Conservation (phyloP, 257 asterid species). For the Solanum microdontum region DNA sequence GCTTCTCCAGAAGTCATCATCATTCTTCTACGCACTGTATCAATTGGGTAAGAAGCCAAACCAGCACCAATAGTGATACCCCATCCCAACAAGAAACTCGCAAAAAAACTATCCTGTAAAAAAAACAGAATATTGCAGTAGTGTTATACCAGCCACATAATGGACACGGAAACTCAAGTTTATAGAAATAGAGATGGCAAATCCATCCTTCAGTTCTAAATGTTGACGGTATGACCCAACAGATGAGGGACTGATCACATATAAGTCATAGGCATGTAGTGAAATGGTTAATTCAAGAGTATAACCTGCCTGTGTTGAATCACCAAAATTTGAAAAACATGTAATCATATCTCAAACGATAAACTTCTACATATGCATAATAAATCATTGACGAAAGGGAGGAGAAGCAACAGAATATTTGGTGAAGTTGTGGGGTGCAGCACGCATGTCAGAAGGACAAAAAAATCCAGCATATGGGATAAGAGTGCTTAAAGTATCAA, state of each 20-base stretch:
- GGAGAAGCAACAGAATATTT: neutral
- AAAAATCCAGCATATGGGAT: neutral
- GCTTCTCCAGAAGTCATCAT: constrained; percentile 91
- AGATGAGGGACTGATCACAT: neutral
- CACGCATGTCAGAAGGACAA: neutral
- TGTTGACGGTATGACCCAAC: neutral
- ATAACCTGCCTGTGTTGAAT: neutral
- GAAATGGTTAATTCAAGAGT: neutral
- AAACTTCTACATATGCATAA: neutral
- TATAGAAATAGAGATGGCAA: neutral
- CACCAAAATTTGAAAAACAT: neutral
- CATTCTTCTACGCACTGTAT: constrained; percentile 77
- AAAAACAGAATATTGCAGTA: neutral
- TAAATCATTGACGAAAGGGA: neutral
- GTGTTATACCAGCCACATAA: neutral
- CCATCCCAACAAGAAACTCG: constrained; percentile 78
- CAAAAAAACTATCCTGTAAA: constrained; percentile 62
- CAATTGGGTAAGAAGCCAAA: constrained; percentile 65
- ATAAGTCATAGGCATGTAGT: neutral
- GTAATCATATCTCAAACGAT: neutral
- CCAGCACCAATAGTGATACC: constrained; percentile 74
- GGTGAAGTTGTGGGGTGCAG: neutral
- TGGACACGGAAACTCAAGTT: neutral
- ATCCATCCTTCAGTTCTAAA: neutral
- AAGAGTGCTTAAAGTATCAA: neutral